These are phyloP conservation scores for Diplodia sapinea DNA, from an alignment of 2,329 filamentous ascomycete genomes.

Conservation along the genomic window DNA sequence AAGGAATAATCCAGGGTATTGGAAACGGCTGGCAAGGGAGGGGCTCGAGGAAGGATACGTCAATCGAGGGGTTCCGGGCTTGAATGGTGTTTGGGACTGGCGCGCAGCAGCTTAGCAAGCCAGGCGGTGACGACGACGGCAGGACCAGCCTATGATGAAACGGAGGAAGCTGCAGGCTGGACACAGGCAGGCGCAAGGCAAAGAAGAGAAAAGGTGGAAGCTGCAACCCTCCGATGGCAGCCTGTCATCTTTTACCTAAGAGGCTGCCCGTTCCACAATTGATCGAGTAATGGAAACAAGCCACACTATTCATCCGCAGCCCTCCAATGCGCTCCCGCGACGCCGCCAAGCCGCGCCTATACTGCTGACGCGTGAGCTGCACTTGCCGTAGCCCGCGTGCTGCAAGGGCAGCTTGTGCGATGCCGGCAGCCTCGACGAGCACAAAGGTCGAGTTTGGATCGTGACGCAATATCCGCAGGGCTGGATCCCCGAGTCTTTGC, in stretches of 20 bases:
- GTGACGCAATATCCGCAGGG: conserved; percentile 28
- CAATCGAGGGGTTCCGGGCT: conserved; percentile 20
- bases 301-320: conserved; percentile 24
- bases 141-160: conserved; percentile 21
- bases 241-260: conserved; percentile 25
- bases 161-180: not conserved
- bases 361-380: not conserved
- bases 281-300: conserved; percentile 33
- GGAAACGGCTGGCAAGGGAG: not conserved
- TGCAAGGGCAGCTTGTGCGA: conserved; percentile 18
- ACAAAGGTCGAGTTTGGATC: not conserved
- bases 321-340: conserved; percentile 4
- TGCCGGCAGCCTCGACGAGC: not conserved
- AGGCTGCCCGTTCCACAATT: conserved; percentile 30
- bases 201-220: conserved; percentile 10
- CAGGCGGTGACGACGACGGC: conserved; percentile 21
- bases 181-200: not conserved
- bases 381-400: not conserved
- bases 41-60: not conserved
- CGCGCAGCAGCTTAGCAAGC: conserved; percentile 21
- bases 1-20: not conserved
- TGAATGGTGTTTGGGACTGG: conserved; percentile 25
- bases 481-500: conserved; percentile 17
- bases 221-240: conserved; percentile 27
- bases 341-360: conserved; percentile 1